Evolutionary conservation across 2,329 filamentous ascomycete genomes (phyloP), one percentile per base, ranked within the genome.

Genomic region (Ophidiomyces ophidiicola): DNA sequence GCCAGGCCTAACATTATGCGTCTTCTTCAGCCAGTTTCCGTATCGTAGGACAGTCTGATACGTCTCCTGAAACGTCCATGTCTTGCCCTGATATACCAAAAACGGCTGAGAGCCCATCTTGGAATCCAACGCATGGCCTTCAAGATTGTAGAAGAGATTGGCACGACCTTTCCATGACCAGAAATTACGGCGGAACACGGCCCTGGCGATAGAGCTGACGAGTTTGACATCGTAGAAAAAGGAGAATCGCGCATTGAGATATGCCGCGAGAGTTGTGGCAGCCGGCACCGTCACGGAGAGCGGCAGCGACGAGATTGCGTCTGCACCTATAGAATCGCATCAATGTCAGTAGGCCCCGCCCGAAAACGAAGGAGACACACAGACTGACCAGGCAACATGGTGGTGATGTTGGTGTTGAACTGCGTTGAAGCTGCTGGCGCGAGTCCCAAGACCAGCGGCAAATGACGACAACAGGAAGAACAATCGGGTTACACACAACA

Each of bases 141-240:
- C 85, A 41, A 93, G 69, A 8, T 64, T 53, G 59, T 92, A 92
- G 61, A 90, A 93, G 36, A 75, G 60, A 52, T 76, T 88, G 43
- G 83, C 55, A 20, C 70, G 71, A 50, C 81, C 80, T 15, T 61
- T 63, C 38, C 66, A 67, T 50, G 77, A 67, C 46, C 70, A 67
- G 44, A 66, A 56, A 6, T 57, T 53, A 32, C 67, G 56, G 12
- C 60, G 61, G 28, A 70, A 44, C 8, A 63, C 50, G 12, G 69
- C 59, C 20, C 66, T 67, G 8, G 74, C 25, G 26, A 74, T 58
- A 37, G 69, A 68, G 23, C 63, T 66, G n/a, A 88, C 51, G 11
- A 86, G 56, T 5, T 61, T 55, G 30, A 66, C 57, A 58, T 93
- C 85, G 54, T 82, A 77, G 55, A 67, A 76, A 31, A 87, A 50